phyloP scores from a whole-genome alignment of 2,329 filamentous ascomycete species.

The Claviceps digitariae region DNA sequence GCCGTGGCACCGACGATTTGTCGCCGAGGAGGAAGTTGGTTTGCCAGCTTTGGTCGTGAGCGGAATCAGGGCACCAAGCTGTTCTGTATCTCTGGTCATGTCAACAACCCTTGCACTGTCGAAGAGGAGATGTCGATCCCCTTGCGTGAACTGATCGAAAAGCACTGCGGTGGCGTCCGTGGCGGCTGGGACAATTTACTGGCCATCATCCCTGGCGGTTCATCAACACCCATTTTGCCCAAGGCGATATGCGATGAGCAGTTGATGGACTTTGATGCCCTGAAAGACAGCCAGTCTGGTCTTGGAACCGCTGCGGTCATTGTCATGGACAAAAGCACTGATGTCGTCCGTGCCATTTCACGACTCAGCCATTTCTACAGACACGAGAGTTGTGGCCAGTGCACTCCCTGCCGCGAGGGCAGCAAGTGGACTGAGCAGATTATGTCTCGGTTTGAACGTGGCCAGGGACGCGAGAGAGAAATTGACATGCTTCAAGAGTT shows the following conservation, averaged over 20 bases:
- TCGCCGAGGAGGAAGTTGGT: conserved; percentile 85
- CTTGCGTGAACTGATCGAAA: conserved; percentile 89
- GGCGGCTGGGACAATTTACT: conserved; percentile 97
- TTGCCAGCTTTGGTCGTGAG: conserved; percentile 85
- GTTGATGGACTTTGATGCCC: conserved; percentile 96
- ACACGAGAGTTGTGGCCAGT: conserved; percentile 96
- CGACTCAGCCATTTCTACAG: conserved; percentile 94
- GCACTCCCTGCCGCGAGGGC: conserved; percentile 97
- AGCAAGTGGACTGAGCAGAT: conserved; percentile 99
- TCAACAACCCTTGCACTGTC: conserved; percentile 96
- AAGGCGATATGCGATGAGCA: conserved; percentile 85
- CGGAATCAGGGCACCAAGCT: conserved; percentile 96
- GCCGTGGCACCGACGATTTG: conserved; percentile 93
- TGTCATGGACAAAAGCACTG: conserved; percentile 97
- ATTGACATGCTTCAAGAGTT: conserved; percentile 99
- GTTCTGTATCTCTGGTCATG: conserved; percentile 94
- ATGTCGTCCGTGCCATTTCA: conserved; percentile 87
- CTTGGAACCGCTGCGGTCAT: conserved; percentile 95
- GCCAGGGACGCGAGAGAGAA: conserved; percentile 75
- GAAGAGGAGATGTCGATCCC: conserved; percentile 99
- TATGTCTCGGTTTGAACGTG: conserved; percentile 91
- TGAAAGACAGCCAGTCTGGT: conserved; percentile 96
- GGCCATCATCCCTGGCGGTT: conserved; percentile 90
- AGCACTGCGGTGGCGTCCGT: conserved; percentile 91
- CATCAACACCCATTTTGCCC: conserved; percentile 89